A percentile compares a stretch with the other conserved stretches of the same genome.
These are phyloP conservation scores for Chenopodium album DNA, from an alignment of 148 eudicot genomes.

Conservation along the genomic window DNA sequence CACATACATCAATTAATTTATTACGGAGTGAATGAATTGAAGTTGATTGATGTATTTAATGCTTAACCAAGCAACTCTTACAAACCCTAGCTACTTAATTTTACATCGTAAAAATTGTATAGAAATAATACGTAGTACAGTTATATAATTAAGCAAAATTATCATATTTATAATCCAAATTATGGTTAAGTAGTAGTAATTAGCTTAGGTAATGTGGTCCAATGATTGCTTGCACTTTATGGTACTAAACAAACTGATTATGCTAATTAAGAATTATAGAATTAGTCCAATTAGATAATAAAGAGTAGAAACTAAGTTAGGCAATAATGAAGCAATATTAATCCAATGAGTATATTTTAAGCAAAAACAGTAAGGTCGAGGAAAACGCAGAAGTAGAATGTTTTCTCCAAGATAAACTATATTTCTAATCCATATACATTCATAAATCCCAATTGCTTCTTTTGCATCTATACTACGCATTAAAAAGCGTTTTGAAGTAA, in stretches of 20 bases:
- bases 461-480: too few species aligned
- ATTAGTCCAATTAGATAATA: background rate
- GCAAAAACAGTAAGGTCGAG: constrained; percentile 10
- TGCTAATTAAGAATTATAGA: constrained; percentile 1
- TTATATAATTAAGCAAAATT: background rate
- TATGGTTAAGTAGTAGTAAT: background rate
- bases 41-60: too few species aligned
- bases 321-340: background rate
- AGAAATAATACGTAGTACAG: too few species aligned
- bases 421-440: background rate
- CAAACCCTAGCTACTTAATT: too few species aligned
- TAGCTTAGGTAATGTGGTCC: background rate
- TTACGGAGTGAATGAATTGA: too few species aligned
- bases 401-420: background rate
- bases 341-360: constrained; percentile 12
- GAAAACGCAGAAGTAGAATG: background rate
- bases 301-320: constrained; percentile 15
- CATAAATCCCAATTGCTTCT: too few species aligned
- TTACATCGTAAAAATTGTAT: too few species aligned
- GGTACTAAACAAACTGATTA: background rate
- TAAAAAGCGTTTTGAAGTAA: too few species aligned
- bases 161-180: background rate
- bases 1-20: too few species aligned
- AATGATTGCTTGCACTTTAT: constrained; percentile 6
- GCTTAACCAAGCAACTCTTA: too few species aligned